These are phyloP conservation scores for Aegilops umbellulata DNA, from an alignment of 176 grass and related monocot species.

Conservation along the genomic window DNA sequence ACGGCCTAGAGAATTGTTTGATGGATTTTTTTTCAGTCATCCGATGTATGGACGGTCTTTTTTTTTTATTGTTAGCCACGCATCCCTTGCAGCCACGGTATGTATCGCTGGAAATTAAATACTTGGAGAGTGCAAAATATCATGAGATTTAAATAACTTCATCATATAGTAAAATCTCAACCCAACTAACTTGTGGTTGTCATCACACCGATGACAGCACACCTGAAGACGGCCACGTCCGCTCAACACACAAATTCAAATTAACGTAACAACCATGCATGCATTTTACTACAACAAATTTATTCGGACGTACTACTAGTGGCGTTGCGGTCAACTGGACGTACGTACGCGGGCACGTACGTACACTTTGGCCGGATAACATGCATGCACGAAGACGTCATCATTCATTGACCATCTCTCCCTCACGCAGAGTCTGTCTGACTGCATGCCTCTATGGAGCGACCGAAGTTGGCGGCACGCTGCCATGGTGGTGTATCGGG, in stretches of 20 bases:
- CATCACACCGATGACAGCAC: neutral
- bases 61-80: no score
- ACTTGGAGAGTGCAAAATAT: neutral
- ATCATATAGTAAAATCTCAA: neutral
- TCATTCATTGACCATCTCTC: neutral
- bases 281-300: neutral
- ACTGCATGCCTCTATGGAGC: neutral
- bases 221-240: neutral
- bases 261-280: neutral
- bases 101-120: neutral
- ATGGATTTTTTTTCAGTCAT: no score
- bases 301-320: neutral
- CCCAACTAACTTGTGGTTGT: neutral
- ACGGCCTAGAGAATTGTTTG: no score
- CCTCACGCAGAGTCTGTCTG: neutral
- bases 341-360: neutral
- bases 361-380: neutral
- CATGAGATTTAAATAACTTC: neutral
- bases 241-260: no score
- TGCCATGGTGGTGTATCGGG: constrained; percentile 44
- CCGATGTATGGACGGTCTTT: no score
- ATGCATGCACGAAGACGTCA: neutral
- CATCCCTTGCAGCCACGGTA: no score
- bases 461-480: neutral
- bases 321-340: neutral